These are phyloP conservation scores for Boletus fagicola DNA, from an alignment of 768 basidiomycete species.

Conservation along the genomic window DNA sequence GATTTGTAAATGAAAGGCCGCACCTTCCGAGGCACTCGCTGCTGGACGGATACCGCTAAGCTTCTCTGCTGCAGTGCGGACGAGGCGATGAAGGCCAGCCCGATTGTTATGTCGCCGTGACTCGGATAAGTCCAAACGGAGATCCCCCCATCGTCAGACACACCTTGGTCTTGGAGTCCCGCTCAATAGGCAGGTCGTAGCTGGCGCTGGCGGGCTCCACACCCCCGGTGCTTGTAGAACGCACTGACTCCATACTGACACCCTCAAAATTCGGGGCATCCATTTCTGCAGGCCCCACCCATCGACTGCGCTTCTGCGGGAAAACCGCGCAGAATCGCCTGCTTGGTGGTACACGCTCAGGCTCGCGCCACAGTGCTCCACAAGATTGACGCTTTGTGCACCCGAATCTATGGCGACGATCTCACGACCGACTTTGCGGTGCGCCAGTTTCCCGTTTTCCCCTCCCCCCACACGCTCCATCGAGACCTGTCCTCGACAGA, in stretches of 20 bases:
- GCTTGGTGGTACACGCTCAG: not conserved
- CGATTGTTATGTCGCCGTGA: not conserved
- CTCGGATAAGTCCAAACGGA: slow-evolving; percentile 3
- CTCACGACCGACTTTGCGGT: not conserved
- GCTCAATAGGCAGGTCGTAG: not conserved
- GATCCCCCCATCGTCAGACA: not conserved
- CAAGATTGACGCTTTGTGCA: slow-evolving; percentile 13
- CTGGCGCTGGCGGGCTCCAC: not conserved
- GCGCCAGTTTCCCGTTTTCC: not conserved
- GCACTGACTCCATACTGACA: not conserved
- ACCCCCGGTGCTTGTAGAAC: not conserved
- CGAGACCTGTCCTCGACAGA: not conserved
- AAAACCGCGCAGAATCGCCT: not conserved
- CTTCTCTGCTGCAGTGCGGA: slow-evolving; percentile 4
- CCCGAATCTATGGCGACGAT: not conserved
- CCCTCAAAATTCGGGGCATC: not conserved
- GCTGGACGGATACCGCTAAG: not conserved
- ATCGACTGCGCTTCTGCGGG: not conserved
- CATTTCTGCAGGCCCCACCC: not conserved
- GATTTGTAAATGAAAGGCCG: slow-evolving; percentile 10
- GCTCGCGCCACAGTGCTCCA: slow-evolving; percentile 11
- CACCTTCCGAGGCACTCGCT: not conserved
- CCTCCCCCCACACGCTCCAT: not conserved
- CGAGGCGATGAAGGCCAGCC: slow-evolving; percentile 13
- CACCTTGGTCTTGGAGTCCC: not conserved